Base-by-base conservation (phyloP, 306 rosid genomes). In the Hippophae gyantsensis region DNA sequence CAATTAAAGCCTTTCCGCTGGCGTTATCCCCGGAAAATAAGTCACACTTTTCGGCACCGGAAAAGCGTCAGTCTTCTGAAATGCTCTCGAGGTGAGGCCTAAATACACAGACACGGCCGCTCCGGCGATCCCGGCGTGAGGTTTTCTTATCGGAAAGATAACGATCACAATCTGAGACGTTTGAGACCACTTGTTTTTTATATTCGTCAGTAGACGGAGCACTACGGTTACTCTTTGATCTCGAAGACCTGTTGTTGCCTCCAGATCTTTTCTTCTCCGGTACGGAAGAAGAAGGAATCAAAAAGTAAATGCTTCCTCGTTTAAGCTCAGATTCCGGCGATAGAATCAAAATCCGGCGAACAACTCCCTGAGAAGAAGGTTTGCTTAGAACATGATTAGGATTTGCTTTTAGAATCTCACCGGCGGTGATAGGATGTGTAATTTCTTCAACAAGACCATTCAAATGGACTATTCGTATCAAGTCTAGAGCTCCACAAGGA, bases 401-500 rank as follows among this genome's bases (percentile, higher is more conserved):
- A 68, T 87, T 87, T 14, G 89, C 92, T 23, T 67, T 32, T 10
- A 92, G 89, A 46, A 92, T 71, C 75, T 92, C 93, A 8, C 81
- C 92, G 7, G 96, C 98, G 2, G 76, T 76, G 63, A 92, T 73
- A 3, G 96, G 76, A 58, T 77, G 77, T 7, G 95, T 71, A 52
- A 83, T 73, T 71, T 85, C 96, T 56, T 92, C 92, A 2, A 92
- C 84, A 13, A 63, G 74, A 42, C 98, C 98, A 26, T 85, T 87
- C 73, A 90, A 78, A 74, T 90, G 98, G 43, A 90, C 98, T 13
- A 90, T 79, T 1, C 96, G 79, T 76, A 90, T 90, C 76, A 90
- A 73, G 48, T 90, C 98, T 43, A 90, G 72, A 11, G 95, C 98
- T n/a, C 98, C 98, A 49, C 89, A 90, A 0, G 98, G 98, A 69